Base-by-base conservation (phyloP, 306 rosid genomes). In the Carpinus viminea region DNA sequence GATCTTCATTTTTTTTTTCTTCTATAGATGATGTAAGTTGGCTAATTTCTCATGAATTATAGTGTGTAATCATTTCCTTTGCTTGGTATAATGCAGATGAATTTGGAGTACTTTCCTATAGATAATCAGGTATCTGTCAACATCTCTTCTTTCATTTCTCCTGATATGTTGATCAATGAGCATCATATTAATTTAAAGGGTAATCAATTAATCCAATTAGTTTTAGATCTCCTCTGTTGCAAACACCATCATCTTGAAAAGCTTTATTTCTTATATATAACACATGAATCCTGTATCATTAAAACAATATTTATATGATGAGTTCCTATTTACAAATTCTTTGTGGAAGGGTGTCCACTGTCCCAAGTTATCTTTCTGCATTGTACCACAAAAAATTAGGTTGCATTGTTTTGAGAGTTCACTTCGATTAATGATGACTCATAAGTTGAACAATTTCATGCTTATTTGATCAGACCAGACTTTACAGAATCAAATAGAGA, bases 91-190 rank as follows among this genome's bases (percentile, higher is more conserved):
- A 74, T 86, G 79, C 90, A 95, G 98, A 92, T 92, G 97, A 95
- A 95, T 86, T 85, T 95, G 62, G 98, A 95, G 82, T 95, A 95
- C 82, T 95, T 92, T 84, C 97, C 97, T 8, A 83, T 86, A 55
- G 98, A 92, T 68, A 88, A 84, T 68, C 98, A 95, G 98, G 98
- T 95, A 87, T 4, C 65, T 79, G 65, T 75, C 74, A 62, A 26
- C 68, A 51, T 83, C 52, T 7, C 56, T 83, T 76, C 57, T 36
- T 21, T 73, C 41, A 54, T 24, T 81, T 55, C 64, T 70, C 48
- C 43, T 81, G 60, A 21, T 34, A 80, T 77, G 47, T 54, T 78
- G 36, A 65, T 34, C 60, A 65, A 62, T 59, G 26, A 62, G 46
- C 24, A 17, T 75, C 69, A 38, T 13, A 60, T 18, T 56, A 26